A percentile compares a stretch with the other conserved stretches of the same genome.
These are phyloP conservation scores for Vinca minor DNA, from an alignment of 257 asterid genomes.

Conservation along the genomic window DNA sequence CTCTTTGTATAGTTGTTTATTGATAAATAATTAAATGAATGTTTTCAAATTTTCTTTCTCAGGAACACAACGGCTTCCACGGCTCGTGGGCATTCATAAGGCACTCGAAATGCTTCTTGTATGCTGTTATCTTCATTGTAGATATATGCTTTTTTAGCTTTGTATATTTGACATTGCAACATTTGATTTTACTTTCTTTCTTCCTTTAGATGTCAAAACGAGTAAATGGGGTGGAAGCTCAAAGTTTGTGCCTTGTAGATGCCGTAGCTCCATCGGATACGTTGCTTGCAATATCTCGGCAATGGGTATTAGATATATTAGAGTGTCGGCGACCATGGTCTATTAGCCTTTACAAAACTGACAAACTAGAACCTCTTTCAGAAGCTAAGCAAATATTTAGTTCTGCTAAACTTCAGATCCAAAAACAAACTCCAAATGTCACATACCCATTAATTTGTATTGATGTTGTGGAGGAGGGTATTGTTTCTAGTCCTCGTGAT, in stretches of 20 bases:
- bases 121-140: too few species aligned
- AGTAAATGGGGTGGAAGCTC: conserved; percentile 45
- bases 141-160: background rate
- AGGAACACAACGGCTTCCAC: conserved; percentile 66
- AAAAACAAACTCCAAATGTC: conserved; percentile 34
- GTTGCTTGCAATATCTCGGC: conserved; percentile 40
- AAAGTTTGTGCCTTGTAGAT: conserved; percentile 42
- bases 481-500: conserved; percentile 36
- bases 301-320: conserved; percentile 49
- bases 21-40: too few species aligned
- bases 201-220: conserved; percentile 45
- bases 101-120: too few species aligned
- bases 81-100: conserved; percentile 55
- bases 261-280: conserved; percentile 39
- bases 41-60: background rate
- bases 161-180: background rate
- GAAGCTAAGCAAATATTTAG: conserved; percentile 41
- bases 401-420: conserved; percentile 33
- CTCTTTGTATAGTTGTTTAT: too few species aligned
- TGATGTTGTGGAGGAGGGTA: conserved; percentile 47
- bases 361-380: conserved; percentile 38
- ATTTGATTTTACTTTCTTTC: conserved; percentile 8
- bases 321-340: conserved; percentile 38
- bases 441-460: conserved; percentile 41
- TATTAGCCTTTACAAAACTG: conserved; percentile 39